Conservation (phyloP, 306 rosid genomes). For the Lablab purpureus region DNA sequence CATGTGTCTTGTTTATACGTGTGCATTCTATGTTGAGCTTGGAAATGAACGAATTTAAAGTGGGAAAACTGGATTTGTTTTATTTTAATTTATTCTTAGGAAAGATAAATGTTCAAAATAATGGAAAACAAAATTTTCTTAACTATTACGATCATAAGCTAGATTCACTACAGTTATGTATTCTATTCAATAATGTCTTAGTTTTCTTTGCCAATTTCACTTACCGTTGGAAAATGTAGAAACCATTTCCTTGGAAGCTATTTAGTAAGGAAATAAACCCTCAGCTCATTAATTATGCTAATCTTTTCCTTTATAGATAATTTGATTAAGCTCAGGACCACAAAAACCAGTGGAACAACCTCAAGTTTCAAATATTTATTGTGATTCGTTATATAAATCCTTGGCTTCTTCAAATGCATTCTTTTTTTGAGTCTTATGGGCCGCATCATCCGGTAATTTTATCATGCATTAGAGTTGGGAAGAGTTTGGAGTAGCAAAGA, state of each 20-base stretch:
- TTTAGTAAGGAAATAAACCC: no score
- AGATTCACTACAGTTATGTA: background rate
- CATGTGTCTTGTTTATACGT: constrained; percentile 15
- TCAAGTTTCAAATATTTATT: no score
- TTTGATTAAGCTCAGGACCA: no score
- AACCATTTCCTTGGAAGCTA: background rate
- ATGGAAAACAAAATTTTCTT: constrained; percentile 29
- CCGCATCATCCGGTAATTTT: no score
- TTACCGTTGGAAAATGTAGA: background rate
- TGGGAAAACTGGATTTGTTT: constrained; percentile 24
- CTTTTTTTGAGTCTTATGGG: no score
- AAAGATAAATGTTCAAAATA: constrained; percentile 7
- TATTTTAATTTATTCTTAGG: constrained; percentile 2
- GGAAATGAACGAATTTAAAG: constrained; percentile 55
- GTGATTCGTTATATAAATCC: no score
- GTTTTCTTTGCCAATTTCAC: constrained; percentile 20
- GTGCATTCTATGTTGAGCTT: constrained; percentile 55
- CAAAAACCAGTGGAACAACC: no score
- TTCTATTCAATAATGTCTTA: constrained; percentile 8
- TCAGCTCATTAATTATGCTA: no score
- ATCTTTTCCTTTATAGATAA: no score
- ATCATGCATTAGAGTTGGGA: background rate
- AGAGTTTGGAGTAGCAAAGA: constrained; percentile 15
- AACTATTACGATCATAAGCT: constrained; percentile 19
- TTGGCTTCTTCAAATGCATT: no score